A percentile compares a stretch with the other conserved stretches of the same genome.
These are phyloP conservation scores for Mangifera indica DNA, from an alignment of 345 rosid genomes.

Conservation along the genomic window DNA sequence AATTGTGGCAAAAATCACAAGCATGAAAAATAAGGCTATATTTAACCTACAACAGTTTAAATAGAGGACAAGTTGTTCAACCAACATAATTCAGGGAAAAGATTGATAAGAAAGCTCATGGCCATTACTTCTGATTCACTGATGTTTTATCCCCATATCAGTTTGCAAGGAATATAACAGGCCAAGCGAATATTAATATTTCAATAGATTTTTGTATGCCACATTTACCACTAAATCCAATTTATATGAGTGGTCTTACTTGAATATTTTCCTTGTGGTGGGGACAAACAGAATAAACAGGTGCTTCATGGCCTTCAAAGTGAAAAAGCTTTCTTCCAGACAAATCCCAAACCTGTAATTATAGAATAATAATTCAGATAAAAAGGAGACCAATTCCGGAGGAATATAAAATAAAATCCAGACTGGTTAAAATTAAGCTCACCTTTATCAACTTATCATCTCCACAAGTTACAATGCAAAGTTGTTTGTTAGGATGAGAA, in stretches of 20 bases:
- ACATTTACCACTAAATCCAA: background rate
- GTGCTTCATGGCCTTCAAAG: constrained; percentile 45
- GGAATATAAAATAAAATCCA: background rate
- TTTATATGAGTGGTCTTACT: constrained; percentile 12
- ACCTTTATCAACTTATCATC: constrained; percentile 40
- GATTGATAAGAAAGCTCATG: background rate
- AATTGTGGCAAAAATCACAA: background rate
- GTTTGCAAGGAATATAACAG: constrained; percentile 7
- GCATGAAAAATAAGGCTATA: background rate
- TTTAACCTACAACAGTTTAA: background rate
- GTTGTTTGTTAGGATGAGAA: constrained; percentile 30
- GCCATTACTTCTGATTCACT: background rate
- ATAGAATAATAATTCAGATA: constrained; percentile 3
- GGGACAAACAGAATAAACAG: constrained; percentile 39
- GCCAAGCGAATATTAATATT: too few species aligned
- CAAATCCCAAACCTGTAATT: constrained; percentile 40
- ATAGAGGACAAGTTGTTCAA: background rate
- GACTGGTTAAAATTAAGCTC: background rate
- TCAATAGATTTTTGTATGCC: too few species aligned
- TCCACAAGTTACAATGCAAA: constrained; percentile 37
- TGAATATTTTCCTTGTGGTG: constrained; percentile 44
- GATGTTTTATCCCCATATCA: background rate
- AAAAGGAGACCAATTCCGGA: constrained; percentile 3
- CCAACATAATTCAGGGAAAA: background rate
- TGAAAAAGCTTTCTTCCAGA: constrained; percentile 33